Evolutionary conservation across 805 yeast species (phyloP).

Genomic region (Barnettozyma pratensis): DNA sequence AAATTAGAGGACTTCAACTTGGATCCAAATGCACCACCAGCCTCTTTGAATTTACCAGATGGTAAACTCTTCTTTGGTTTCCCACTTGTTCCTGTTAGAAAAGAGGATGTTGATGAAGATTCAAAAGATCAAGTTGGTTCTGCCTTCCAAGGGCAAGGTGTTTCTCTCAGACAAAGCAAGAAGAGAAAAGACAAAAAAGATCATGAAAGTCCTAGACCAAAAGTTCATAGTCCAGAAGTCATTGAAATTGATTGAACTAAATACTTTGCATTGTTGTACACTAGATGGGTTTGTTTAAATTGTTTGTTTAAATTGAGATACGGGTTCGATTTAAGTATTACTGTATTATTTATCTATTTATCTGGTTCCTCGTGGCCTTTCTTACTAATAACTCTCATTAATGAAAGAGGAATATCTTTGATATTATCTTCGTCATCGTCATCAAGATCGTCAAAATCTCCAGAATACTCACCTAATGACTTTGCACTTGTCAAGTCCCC

Average conservation of each 20-base stretch:
- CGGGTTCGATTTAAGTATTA: background rate
- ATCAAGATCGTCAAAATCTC: conserved; percentile 8
- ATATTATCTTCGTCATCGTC: conserved; percentile 17
- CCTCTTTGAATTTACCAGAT: conserved; percentile 66
- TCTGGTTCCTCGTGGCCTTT: conserved; percentile 8
- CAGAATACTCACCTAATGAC: conserved; percentile 23
- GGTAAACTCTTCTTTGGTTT: conserved; percentile 93
- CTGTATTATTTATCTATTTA: background rate
- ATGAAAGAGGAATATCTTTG: conserved; percentile 30
- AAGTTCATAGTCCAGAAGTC: conserved; percentile 69
- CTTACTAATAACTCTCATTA: conserved; percentile 31
- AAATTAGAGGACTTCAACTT: conserved; percentile 35
- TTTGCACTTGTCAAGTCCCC: conserved; percentile 17
- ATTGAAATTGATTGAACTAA: conserved; percentile 57
- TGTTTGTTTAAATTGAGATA: background rate
- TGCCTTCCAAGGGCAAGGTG: conserved; percentile 64
- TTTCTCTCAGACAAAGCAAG: conserved; percentile 62
- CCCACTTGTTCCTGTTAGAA: conserved; percentile 52
- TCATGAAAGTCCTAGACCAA: conserved; percentile 54
- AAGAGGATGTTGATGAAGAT: conserved; percentile 29
- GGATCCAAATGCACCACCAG: conserved; percentile 59
- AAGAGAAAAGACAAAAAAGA: conserved; percentile 60
- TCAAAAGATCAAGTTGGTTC: conserved; percentile 18
- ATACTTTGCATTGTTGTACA: background rate
- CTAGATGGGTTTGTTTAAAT: background rate